Base-by-base conservation (phyloP, 1,284 basidiomycete species). In the Ceratobasidium theobromae region DNA sequence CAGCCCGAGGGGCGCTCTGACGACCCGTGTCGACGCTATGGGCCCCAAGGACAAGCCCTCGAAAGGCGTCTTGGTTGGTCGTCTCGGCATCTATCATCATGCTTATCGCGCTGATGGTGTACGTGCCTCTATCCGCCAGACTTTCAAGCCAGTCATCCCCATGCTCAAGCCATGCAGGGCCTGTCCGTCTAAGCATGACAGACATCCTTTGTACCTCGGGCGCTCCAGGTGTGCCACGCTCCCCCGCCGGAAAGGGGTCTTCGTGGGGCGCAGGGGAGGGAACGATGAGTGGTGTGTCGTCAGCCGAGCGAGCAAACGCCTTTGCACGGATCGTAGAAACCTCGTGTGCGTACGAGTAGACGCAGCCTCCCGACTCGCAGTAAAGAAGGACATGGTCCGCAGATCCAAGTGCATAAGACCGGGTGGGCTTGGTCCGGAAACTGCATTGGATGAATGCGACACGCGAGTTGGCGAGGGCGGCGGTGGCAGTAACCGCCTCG, bases 321-420 rank as follows among this genome's bases (percentile, higher is more conserved):
- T 53, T 51, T 18, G 51, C 40, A 12, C 51, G 62, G 23, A 65
- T 21, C 21, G 40, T 23, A 4, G 52, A 27, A 14, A 65, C 62
- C 21, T 52, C 43, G n/a, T 65, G 62, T 23, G 32, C 41, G 21
- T 65, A 46, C 18, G 62, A 65, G 30, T 65, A 65, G 3, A 65
- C 51, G 30, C 62, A 65, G 32, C 62, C 51, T 27, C 62, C 62
- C 33, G 62, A 53, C 30, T 65, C 62, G 52, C 62, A 65, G 48
- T 65, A 65, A 25, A 65, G 62, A 25, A 65, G 53, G 14, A 65
- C 54, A 9, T 41, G 52, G 32, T 65, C 62, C 9, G 62, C 62
- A 30, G 62, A 65, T n/a, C 62, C 62, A n/a, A 65, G 62, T 38
- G 62, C 62, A 30, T 65, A 65, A 43, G 54, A 65, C n/a, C 62